These are phyloP conservation scores for Aspergillus ustus DNA, from an alignment of 2,329 filamentous ascomycete species.

Conservation along the genomic window DNA sequence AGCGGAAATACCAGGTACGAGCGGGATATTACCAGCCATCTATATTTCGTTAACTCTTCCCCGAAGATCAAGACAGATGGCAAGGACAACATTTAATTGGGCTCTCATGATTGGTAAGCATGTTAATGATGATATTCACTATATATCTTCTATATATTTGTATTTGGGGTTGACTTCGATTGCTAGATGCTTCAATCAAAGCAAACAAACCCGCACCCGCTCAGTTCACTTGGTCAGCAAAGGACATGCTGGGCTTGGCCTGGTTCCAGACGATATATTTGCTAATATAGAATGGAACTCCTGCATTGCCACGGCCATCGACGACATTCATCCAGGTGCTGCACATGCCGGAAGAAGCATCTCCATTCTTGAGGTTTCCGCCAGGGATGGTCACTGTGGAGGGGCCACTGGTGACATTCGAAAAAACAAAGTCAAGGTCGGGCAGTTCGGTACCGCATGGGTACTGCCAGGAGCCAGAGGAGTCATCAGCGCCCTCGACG, in stretches of 20 bases:
- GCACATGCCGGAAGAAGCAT: conserved; percentile 12
- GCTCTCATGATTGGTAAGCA: too few species aligned
- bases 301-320: conserved; percentile 15
- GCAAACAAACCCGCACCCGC: neutral
- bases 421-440: conserved; percentile 14
- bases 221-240: conserved; percentile 15
- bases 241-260: conserved; percentile 14
- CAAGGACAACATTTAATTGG: too few species aligned
- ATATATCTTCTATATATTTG: neutral
- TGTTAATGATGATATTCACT: too few species aligned
- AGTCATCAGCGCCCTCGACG: conserved; percentile 13
- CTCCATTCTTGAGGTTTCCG: conserved; percentile 12
- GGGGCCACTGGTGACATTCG: conserved; percentile 11
- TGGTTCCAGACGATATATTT: conserved; percentile 20
- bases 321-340: conserved; percentile 17
- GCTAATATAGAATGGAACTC: conserved; percentile 14
- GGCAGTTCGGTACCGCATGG: conserved; percentile 17
- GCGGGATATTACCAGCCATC: too few species aligned
- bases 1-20: too few species aligned
- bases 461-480: conserved; percentile 17
- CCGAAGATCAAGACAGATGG: too few species aligned
- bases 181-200: neutral
- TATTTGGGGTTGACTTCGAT: neutral
- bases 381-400: conserved; percentile 15
- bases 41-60: too few species aligned